Evolutionary conservation across 768 basidiomycete genomes (phyloP), one percentile per base, ranked within the genome.

Genomic region (Hirschioporus abietinus): DNA sequence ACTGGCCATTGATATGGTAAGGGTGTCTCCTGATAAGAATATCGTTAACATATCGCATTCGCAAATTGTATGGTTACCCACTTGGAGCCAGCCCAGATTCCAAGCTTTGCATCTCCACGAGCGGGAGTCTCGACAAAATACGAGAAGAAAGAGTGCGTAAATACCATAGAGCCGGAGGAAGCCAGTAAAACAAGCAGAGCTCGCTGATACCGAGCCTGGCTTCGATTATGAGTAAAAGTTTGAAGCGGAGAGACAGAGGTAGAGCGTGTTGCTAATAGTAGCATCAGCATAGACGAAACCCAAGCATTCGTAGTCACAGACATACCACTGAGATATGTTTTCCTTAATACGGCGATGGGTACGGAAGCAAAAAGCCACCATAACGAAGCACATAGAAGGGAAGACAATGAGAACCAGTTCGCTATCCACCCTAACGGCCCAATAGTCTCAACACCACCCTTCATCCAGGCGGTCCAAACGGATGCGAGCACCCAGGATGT

Each of bases 41-140:
- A 9, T 58, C 25, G 42, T 52, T 52, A 20, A 3, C 15, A 52
- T 52, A 52, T 67, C 42, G 25, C 35, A 65, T 52, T 24, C 66
- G 35, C 58, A 60, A 26, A 35, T 18, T 30, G 9, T 20, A 23
- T 64, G n/a, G 63, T 12, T 58, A 10, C 81, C 42, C 66, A 89
- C 91, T 79, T 87, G 35, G 89, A 91, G 68, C 86, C 87, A 18
- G 89, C 85, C 66, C 92, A 91, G 0, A 91, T 23, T 0, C 78
- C 75, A 7, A 92, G 73, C 57, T 76, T 79, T 18, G 81, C 73
- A 67, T 85, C 82, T 1, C 75, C 75, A 18, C 72, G 72, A 7
- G 67, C 25, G 3, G 70, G 65, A 23, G 72, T 64, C 66, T 81
- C 80, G 63, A 77, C 71, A 1, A 76, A 68, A 58, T 78, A 75